Base-by-base conservation (phyloP, 257 asterid species). In the Salvia rosmarinus region DNA sequence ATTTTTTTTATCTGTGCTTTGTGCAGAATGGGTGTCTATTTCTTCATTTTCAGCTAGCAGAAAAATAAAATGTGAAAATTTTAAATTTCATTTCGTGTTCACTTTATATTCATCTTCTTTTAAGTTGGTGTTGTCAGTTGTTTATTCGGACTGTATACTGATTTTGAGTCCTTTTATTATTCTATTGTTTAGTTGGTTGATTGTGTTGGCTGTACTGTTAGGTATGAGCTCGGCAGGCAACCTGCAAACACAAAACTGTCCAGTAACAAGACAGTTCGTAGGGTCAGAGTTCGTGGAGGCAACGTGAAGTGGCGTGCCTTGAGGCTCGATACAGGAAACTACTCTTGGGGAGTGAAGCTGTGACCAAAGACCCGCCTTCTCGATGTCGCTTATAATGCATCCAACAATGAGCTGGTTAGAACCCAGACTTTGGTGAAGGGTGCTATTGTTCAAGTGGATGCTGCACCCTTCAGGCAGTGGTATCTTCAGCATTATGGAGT, bases 151-250 rank as follows among this genome's bases (percentile, higher is more conserved):
- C 8, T 60, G n/a, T 9, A 0, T 7, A 8, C 5, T 3, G 3
- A 49, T 44, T 37, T 3, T 8, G 21, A 51, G 3, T 32, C 19
- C 23, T 30, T 16, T 75, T 5, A 5, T 50, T 5, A 19, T 40
- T 4, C 23, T 19, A 64, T 13, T 16, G 17, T 64, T 37, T 39
- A 14, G 44, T 34, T 65, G 6, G 56, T 52, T 68, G 20, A 37
- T 68, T 14, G 21, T 44, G 47, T 42, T 51, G 4, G 51, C 10
- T 68, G n/a, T n/a, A 25, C 14, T 16, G 34, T 32, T 56, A 87
- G 96, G 90, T 90, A 90, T 52, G 97, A 88, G 88, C 90, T 88
- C 9, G 97, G 97, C 1, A 85, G 96, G 34, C 96, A 90, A 20
- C 91, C 96, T 5, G 95, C 91, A 12, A 90, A 83, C 73, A 90